phyloP scores from a whole-genome alignment of 2,329 filamentous ascomycete species.

The Volutella citrinella region DNA sequence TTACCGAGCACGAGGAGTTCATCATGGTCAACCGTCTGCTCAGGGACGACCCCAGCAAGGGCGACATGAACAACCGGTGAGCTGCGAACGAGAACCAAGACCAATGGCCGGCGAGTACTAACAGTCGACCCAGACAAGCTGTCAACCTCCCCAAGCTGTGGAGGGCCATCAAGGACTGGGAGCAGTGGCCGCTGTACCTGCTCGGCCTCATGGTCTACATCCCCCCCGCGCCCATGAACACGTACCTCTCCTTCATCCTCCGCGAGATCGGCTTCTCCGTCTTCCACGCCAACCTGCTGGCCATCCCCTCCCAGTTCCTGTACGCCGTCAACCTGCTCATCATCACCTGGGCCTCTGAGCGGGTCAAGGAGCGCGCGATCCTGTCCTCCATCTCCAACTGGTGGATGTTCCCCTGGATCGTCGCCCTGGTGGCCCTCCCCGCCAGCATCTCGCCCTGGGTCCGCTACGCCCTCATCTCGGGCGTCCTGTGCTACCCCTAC shows the following conservation, averaged over 20 bases:
- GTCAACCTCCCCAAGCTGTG: conserved; percentile 37
- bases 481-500: conserved; percentile 46
- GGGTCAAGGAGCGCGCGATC: conserved; percentile 42
- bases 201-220: conserved; percentile 49
- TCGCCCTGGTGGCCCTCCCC: conserved; percentile 40
- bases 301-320: conserved; percentile 42
- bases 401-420: conserved; percentile 49
- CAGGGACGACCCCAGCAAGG: conserved; percentile 60
- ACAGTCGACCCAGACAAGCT: conserved; percentile 36
- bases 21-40: conserved; percentile 61
- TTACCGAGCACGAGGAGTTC: conserved; percentile 56
- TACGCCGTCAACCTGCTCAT: conserved; percentile 46
- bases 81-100: too few species aligned
- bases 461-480: conserved; percentile 35
- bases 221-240: conserved; percentile 38
- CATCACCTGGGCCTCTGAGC: conserved; percentile 43
- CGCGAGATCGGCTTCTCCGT: conserved; percentile 41
- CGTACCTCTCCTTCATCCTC: conserved; percentile 45
- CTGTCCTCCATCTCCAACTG: conserved; percentile 45
- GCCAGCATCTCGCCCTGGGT: conserved; percentile 38
- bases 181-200: conserved; percentile 51
- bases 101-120: too few species aligned
- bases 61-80: conserved; percentile 58
- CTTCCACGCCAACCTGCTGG: conserved; percentile 44
- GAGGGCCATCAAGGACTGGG: conserved; percentile 54